Conservation (phyloP, 73 alveolate species). For the Uronychia setigera region DNA sequence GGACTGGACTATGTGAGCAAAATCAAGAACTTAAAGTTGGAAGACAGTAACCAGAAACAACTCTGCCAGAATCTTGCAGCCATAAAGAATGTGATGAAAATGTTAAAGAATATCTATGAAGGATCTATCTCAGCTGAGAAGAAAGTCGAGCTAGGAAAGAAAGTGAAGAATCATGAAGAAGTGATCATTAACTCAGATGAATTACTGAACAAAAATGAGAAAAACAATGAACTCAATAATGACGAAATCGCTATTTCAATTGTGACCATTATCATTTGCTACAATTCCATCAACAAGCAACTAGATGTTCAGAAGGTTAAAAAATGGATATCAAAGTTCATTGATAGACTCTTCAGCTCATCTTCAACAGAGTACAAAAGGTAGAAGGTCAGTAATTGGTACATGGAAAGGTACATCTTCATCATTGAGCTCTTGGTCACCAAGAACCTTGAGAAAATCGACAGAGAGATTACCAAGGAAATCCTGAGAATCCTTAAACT, state of each 20-base stretch:
- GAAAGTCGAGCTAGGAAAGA: conserved; percentile 11
- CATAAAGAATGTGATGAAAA: conserved; percentile 53
- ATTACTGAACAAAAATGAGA: conserved; percentile 26
- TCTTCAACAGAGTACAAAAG: conserved; percentile 19
- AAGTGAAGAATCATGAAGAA: conserved; percentile 21
- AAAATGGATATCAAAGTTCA: conserved; percentile 56
- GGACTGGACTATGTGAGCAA: conserved; percentile 27
- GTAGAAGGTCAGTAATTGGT: conserved; percentile 33
- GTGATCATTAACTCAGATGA: conserved; percentile 40
- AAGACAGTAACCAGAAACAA: conserved; percentile 18
- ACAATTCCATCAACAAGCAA: conserved; percentile 51
- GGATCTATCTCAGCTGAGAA: conserved; percentile 20
- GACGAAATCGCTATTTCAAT: conserved; percentile 60
- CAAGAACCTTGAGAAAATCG: conserved; percentile 58
- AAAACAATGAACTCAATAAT: background rate
- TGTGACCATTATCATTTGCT: conserved; percentile 63
- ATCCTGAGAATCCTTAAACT: conserved; percentile 33
- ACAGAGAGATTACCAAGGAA: conserved; percentile 45
- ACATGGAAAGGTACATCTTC: conserved; percentile 46
- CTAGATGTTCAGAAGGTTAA: conserved; percentile 20
- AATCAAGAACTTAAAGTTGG: conserved; percentile 5
- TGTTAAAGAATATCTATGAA: conserved; percentile 57
- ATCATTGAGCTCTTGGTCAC: conserved; percentile 54
- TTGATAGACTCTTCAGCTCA: conserved; percentile 28
- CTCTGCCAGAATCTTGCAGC: conserved; percentile 16